A percentile compares a stretch with the other conserved stretches of the same genome.
These are phyloP conservation scores for Aspergillus fructus DNA, from an alignment of 2,329 filamentous ascomycete species.

Conservation along the genomic window DNA sequence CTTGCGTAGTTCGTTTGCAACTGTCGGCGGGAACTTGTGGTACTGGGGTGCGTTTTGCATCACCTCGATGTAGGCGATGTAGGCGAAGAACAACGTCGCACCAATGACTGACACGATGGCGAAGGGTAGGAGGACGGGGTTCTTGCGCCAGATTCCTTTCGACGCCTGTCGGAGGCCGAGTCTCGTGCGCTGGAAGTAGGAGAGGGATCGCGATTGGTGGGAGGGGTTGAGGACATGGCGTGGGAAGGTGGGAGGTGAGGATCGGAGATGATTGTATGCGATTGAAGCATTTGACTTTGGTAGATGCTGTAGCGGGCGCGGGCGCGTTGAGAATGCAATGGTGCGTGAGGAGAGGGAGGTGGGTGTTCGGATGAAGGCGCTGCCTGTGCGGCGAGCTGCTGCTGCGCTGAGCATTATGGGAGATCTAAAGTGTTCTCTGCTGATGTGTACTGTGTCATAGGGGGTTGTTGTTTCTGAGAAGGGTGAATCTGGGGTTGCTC, in stretches of 20 bases:
- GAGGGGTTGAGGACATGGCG: slow-evolving; percentile 1
- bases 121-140: slow-evolving; percentile 43
- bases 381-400: slow-evolving; percentile 12
- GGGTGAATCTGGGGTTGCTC: neutral
- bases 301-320: slow-evolving; percentile 2
- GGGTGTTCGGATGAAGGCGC: slow-evolving; percentile 5
- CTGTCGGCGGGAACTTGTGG: slow-evolving; percentile 44
- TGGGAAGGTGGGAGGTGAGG: slow-evolving; percentile 16
- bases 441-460: neutral
- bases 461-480: too few relatives aligned
- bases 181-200: slow-evolving; percentile 30
- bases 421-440: neutral
- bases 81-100: slow-evolving; percentile 35
- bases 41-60: slow-evolving; percentile 42
- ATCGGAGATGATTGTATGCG: slow-evolving; percentile 7
- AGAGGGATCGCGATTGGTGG: slow-evolving; percentile 23
- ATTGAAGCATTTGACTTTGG: slow-evolving; percentile 10
- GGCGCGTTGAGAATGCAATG: slow-evolving; percentile 5
- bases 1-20: slow-evolving; percentile 66
- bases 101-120: slow-evolving; percentile 41
- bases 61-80: slow-evolving; percentile 45
- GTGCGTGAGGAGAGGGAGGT: slow-evolving; percentile 4
- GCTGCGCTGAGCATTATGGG: slow-evolving; percentile 21
- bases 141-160: slow-evolving; percentile 43
- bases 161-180: slow-evolving; percentile 36